phyloP scores from a whole-genome alignment of 176 grass and related monocot species.

The Bothriochloa decipiens region DNA sequence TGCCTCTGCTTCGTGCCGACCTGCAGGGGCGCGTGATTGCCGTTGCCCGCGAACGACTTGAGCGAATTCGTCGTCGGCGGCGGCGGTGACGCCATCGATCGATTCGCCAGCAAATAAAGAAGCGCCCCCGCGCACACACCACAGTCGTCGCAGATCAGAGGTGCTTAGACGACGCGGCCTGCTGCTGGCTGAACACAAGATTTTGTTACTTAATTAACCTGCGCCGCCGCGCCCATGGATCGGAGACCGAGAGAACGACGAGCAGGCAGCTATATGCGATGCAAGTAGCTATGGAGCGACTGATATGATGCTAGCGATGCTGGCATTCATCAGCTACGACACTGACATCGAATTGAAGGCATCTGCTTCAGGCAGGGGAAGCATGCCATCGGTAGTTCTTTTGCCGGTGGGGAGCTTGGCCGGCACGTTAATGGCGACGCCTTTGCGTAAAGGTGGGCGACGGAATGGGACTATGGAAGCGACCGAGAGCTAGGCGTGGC shows the following conservation, averaged over 20 bases:
- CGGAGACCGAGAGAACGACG: no score
- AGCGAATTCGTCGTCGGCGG: background rate
- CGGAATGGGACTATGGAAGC: background rate
- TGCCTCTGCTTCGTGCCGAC: slow-evolving; percentile 33
- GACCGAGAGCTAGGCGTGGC: no score
- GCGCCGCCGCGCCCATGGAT: no score
- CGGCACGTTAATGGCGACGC: background rate
- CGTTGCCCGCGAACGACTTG: slow-evolving; percentile 31
- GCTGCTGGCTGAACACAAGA: background rate
- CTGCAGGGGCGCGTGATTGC: background rate
- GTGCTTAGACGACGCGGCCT: background rate
- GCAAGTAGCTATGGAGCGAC: no score
- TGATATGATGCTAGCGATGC: background rate
- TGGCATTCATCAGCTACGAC: no score
- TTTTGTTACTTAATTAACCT: background rate
- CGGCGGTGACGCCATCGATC: background rate
- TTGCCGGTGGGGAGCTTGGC: slow-evolving; percentile 39
- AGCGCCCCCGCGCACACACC: background rate
- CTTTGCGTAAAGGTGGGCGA: slow-evolving; percentile 48
- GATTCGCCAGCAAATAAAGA: background rate
- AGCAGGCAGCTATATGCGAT: no score
- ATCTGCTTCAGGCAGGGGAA: background rate
- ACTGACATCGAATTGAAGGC: background rate
- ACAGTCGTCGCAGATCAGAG: background rate
- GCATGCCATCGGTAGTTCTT: background rate